Percentiles rank a stretch among this genome's conserved stretches.
Conservation (phyloP, 1,139 yeast genomes). For the Lipomyces yarrowii region DNA sequence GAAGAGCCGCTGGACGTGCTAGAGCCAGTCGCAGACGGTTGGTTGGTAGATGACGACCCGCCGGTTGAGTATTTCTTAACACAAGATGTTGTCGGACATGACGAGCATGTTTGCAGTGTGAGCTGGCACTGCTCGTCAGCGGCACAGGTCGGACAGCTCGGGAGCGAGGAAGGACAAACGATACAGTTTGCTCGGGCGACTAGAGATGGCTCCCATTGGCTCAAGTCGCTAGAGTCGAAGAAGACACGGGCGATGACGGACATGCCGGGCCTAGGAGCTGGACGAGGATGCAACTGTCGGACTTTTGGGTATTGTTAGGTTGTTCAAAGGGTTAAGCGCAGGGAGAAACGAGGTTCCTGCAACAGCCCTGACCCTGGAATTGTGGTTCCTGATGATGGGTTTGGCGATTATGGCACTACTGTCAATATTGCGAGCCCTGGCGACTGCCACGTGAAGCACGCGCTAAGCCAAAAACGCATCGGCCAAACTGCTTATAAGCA, state of each 20-base stretch:
- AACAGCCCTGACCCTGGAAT: background rate
- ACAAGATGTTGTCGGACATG: conserved; percentile 32
- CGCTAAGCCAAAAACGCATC: background rate
- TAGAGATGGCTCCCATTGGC: conserved; percentile 5
- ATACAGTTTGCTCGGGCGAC: conserved; percentile 25
- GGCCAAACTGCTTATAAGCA: too few species aligned
- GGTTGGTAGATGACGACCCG: conserved; percentile 9
- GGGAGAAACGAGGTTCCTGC: background rate
- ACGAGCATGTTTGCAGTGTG: conserved; percentile 31
- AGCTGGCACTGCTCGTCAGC: conserved; percentile 31
- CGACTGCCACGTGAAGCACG: background rate
- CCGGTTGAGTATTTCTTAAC: conserved; percentile 2
- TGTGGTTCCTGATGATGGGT: background rate
- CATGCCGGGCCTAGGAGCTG: background rate
- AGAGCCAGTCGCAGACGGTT: conserved; percentile 7
- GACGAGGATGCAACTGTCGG: background rate
- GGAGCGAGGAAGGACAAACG: conserved; percentile 23
- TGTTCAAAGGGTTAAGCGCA: background rate
- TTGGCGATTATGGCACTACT: background rate
- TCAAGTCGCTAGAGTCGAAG: background rate
- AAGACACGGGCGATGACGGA: background rate
- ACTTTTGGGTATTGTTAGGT: background rate
- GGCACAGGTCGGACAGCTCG: conserved; percentile 30
- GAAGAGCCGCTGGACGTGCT: conserved; percentile 1
- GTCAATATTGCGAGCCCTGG: background rate